Base-by-base conservation (phyloP, 352 stramenopile genomes). In the Saprolegnia parasitica region DNA sequence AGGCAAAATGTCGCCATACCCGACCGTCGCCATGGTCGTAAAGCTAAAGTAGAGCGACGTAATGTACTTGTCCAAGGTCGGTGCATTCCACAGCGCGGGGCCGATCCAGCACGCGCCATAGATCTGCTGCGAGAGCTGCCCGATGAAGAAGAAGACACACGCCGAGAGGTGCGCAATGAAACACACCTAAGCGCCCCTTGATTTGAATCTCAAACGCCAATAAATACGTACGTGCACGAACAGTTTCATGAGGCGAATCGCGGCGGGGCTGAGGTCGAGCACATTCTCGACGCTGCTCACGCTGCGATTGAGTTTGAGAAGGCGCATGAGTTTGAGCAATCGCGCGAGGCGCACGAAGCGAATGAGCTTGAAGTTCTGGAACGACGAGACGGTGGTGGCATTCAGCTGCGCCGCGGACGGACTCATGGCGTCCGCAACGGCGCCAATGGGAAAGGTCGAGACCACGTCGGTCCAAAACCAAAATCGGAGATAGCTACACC, bases 251-350 rank as follows among this genome's bases (percentile, higher is more conserved):
- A 83, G 68, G 26, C 71, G 74, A 5, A 74, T 72, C 26, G 77
- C 72, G 16, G 75, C 77, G 1, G 77, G 77, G 26, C 77, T 79
- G 2, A 83, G 37, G 23, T 67, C 65, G 26, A 78, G 72, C 6
- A 76, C 55, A n/a, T 79, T 72, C 64, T 82, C 75, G 24, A 80
- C 71, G 46, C 68, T 75, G 1, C 79, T 78, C 40, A 90, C 89
- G 21, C 96, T 84, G 56, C 91, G 90, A 32, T 86, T 96, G 13
- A 97, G 83, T 71, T 97, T 97, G 71, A 97, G 88, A 1, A 97
- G 71, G 0, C 91, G 84, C 10, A 87, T 86, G 29, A 97, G 81
- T 63, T 97, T 97, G 11, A 97, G 74, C 23, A 97, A 61, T 0
- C 91, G 79, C 0, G 84, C 81, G 56, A 97, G 74, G 26, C 91